Evolutionary conservation across 2,329 filamentous ascomycete genomes (phyloP), one percentile per base, ranked within the genome.

Genomic region (Bimuria novae-zelandiae): DNA sequence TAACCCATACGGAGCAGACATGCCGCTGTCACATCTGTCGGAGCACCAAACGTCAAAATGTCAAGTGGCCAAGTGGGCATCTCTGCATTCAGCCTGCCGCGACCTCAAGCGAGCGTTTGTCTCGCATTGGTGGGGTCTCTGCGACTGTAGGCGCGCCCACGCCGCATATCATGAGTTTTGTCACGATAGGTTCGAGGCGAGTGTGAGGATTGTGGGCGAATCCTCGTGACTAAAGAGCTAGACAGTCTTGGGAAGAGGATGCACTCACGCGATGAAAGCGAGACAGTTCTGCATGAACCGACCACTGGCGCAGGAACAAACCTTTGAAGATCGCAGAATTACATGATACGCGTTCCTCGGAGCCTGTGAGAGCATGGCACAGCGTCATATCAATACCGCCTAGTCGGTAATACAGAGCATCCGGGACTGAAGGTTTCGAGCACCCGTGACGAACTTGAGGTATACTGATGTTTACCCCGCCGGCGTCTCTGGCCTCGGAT

Each of bases 401-500:
- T 6, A 3, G 11, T 17, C 4, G n/a, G 19, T 29, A 45, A 22
- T 29, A 36, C 19, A 27, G 19, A n/a, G 19, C 3, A 7, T 8
- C 21, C 33, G 33, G 44, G 22, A 17, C n/a, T 3, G 22, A 39
- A 47, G 33, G 44, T 19, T 29, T 37, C n/a, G 14, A 36, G 23
- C 7, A 33, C 11, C n/a, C 33, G 33, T 36, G 16, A 19, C 37
- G 16, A 36, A 47, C 11, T 2, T 23, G 7, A 21, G 22, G 32
- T 27, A 25, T 29, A 16, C 21, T 29, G 22, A 29, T 11, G 16
- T 14, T 22, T 39, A 44, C 41, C 30, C 67, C 68, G 63, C 60
- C 63, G 58, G 59, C 48, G 47, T 64, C 57, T 60, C 64, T 57
- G 57, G 58, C 42, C 57, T 64, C 53, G 51, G 25, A 32, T 55